Base-by-base conservation (phyloP, 208 protist genomes). In the Leishmania gerbilli region DNA sequence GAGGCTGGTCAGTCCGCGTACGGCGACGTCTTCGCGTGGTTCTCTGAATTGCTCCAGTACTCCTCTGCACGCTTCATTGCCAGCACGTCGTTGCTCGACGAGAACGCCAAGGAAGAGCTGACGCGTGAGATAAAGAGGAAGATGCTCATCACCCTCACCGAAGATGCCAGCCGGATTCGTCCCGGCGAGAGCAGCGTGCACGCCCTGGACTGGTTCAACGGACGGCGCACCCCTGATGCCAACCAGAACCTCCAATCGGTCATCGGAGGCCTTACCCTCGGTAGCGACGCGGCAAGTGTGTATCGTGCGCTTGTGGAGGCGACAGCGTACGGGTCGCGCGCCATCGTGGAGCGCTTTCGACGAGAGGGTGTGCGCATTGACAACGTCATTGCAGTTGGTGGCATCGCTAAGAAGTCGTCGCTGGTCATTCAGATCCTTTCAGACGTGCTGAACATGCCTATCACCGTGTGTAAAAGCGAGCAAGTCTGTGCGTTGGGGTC, bases 171-270 rank as follows among this genome's bases (percentile, higher is more conserved):
- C 0, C 65, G 71, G 4, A 76, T 89, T 53, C 17, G 76, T 45
- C 85, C 82, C 5, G 77, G 71, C 34, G 37, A 79, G 56, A 82
- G 64, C 62, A 86, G 82, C 37, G 86, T 87, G 37, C 79, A 77
- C 67, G 85, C 88, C 40, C 74, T 93, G 3, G 90, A 93, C 75
- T 93, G 90, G 90, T 90, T 93, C 84, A 93, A 93, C 81, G 90
- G 88, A 1, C 84, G 90, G 31, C 81, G 90, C 80, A 91, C 87
- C n/a, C 88, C 88, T 24, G 84, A 90, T 64, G 88, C 88, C 21
- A 93, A 93, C 74, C 87, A 90, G 67, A 76, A 87, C 55, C 86
- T 91, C 31, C 90, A 90, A 74, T 80, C 84, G 0, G 79, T 77
- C 45, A 84, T 93, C 60, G 60, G 76, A 62, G 88, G 86, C 21